Evolutionary conservation across 2,329 filamentous ascomycete species (phyloP), one percentile per base, ranked within the genome.

Genomic region (Cryphonectria carpinicola): DNA sequence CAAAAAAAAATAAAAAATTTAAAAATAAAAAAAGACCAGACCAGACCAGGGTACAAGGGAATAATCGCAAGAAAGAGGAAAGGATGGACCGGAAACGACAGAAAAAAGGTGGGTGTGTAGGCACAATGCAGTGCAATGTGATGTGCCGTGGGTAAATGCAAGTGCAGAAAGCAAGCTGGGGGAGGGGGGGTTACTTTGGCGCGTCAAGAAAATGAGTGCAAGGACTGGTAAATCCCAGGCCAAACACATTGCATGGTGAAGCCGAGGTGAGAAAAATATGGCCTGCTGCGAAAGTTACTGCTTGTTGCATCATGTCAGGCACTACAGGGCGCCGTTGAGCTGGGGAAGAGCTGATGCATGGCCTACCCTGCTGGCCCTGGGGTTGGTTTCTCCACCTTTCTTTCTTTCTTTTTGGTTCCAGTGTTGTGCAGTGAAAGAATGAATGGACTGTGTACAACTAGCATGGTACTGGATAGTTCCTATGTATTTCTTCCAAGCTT

Each of bases 81-180:
- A 46, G 14, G 61, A 64, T 64, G 61, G 5, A 46, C 37, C 37
- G 17, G 32, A 39, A 39, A 32, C 22, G 61, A 71, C 56, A 64
- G 70, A 46, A 64, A 28, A 28, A 54, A 54, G n/a, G 67, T 70
- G 69, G 69, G 68, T 65, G 69, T 68, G 71, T 66, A 39, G 37
- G 62, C 56, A 65, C 56, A 72, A 68, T 65, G 70, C 61, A 62
- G 17, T n/a, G 46, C 43, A 7, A 22, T 22, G 6, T 22, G 17
- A 22, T 49, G 46, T n/a, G 63, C 70, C 64, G 54, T 66, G 65
- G 43, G 25, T 52, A 56, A 56, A 56, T 54, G 52, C 52, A 60
- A n/a, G 46, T 46, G 56, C 43, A 28, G 41, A 62, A 58, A 49
- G 22, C 46, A 39, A 49, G 67, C 46, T 13, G 10, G 37, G 10